phyloP scores from a whole-genome alignment of 2,329 filamentous ascomycete genomes.

The Knufia fluminis region DNA sequence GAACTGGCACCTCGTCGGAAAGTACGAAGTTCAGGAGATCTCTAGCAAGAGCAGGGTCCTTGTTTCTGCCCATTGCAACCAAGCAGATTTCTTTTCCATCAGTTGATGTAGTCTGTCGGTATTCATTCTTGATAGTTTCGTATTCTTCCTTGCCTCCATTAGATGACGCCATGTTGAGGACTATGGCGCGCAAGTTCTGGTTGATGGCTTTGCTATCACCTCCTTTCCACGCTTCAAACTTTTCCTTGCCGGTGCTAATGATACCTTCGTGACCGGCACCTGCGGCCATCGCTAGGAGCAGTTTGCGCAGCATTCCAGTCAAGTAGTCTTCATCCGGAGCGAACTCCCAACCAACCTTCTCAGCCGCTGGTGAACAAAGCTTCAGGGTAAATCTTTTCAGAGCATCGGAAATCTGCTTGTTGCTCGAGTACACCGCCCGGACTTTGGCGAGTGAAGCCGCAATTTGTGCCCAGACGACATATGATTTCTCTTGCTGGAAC shows the following conservation, averaged over 20 bases:
- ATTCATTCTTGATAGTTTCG: constrained; percentile 73
- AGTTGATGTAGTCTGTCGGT: constrained; percentile 69
- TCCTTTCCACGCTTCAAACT: constrained; percentile 70
- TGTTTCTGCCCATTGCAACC: constrained; percentile 63
- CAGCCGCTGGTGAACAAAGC: constrained; percentile 64
- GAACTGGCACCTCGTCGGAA: constrained; percentile 72
- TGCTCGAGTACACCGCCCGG: constrained; percentile 75
- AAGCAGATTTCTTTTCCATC: constrained; percentile 87
- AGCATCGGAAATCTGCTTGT: constrained; percentile 60
- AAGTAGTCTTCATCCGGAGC: constrained; percentile 71
- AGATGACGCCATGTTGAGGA: constrained; percentile 71
- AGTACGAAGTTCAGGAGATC: constrained; percentile 65
- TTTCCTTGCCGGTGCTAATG: constrained; percentile 62
- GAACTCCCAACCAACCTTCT: constrained; percentile 79
- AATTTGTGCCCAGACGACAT: constrained; percentile 83
- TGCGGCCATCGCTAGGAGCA: constrained; percentile 67
- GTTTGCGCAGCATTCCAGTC: constrained; percentile 69
- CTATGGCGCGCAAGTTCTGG: constrained; percentile 67
- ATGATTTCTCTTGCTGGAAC: constrained; percentile 73
- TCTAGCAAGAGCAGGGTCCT: constrained; percentile 58
- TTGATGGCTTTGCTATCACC: constrained; percentile 63
- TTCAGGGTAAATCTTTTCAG: constrained; percentile 71
- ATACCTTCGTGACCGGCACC: constrained; percentile 63
- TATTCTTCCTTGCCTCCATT: constrained; percentile 62
- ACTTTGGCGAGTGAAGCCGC: constrained; percentile 66